phyloP scores from a whole-genome alignment of 1,284 basidiomycete genomes.

The Abortiporus biennis region DNA sequence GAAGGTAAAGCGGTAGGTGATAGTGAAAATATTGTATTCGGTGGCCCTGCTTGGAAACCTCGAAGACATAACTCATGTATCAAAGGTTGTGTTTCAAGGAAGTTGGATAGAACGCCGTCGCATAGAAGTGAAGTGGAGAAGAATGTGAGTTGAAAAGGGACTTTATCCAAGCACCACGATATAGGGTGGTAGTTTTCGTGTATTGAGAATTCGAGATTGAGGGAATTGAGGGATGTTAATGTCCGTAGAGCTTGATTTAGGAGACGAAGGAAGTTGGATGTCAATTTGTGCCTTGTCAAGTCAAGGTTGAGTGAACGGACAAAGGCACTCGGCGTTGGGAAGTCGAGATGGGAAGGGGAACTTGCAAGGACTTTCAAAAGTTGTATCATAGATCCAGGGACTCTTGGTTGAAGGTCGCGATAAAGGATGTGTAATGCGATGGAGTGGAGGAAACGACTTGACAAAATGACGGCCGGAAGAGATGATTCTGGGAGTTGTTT shows the following conservation, averaged over 20 bases:
- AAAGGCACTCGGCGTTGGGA: conserved; percentile 13
- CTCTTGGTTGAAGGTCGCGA: conserved; percentile 32
- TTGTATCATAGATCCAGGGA: conserved; percentile 23
- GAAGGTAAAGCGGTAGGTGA: conserved; percentile 37
- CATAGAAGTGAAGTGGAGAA: conserved; percentile 50
- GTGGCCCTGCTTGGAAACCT: conserved; percentile 30
- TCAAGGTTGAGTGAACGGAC: conserved; percentile 41
- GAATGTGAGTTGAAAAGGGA: conserved; percentile 33
- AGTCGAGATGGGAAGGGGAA: conserved; percentile 25
- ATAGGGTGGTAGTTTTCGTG: conserved; percentile 29
- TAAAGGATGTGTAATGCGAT: conserved; percentile 41
- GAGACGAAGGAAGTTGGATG: conserved; percentile 42
- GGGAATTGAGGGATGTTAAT: conserved; percentile 28
- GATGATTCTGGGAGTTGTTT: conserved; percentile 24
- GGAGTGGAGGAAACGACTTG: conserved; percentile 32
- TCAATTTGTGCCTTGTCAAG: conserved; percentile 25
- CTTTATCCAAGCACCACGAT: conserved; percentile 39
- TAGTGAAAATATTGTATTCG: conserved; percentile 38
- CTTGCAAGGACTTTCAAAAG: conserved; percentile 36
- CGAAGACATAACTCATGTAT: conserved; percentile 48
- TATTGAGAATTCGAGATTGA: conserved; percentile 32
- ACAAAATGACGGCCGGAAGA: conserved; percentile 21
- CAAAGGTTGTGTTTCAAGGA: conserved; percentile 42
- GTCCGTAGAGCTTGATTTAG: conserved; percentile 35
- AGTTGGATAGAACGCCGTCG: conserved; percentile 38